phyloP scores from a whole-genome alignment of 108 stramenopile species.

The Skeletonema menzelii region DNA sequence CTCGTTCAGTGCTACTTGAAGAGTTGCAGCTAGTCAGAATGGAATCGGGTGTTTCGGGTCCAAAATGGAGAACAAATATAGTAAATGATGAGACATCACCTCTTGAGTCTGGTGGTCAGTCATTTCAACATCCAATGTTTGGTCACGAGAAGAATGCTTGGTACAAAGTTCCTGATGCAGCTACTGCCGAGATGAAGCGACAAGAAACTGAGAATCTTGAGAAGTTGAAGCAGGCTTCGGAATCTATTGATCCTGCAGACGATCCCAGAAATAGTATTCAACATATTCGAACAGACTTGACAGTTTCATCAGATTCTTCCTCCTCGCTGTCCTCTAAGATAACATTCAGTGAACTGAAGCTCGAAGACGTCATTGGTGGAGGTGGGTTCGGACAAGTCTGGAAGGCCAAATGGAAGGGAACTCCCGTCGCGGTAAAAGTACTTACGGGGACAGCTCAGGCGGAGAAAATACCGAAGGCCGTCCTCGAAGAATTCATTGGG shows the following conservation, averaged over 20 bases:
- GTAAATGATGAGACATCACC: not conserved
- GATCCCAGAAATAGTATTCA: conserved; percentile 77
- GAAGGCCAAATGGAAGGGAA: conserved; percentile 80
- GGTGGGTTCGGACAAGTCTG: conserved; percentile 93
- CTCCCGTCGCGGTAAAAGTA: conserved; percentile 90
- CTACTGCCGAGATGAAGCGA: conserved; percentile 7
- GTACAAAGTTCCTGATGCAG: conserved; percentile 4
- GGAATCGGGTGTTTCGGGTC: conserved; percentile 48
- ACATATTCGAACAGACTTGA: conserved; percentile 75
- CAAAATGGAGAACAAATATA: conserved; percentile 29
- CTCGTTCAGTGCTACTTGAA: conserved; percentile 42
- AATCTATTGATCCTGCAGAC: conserved; percentile 50
- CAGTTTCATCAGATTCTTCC: conserved; percentile 61
- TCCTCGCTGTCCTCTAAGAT: conserved; percentile 69
- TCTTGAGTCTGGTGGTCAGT: conserved; percentile 12
- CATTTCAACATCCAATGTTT: conserved; percentile 27
- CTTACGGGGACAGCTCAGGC: conserved; percentile 78
- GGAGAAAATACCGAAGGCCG: conserved; percentile 68
- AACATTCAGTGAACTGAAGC: conserved; percentile 66
- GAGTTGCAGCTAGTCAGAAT: conserved; percentile 48
- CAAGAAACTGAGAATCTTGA: conserved; percentile 42
- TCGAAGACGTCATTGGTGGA: conserved; percentile 85
- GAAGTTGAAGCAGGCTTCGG: conserved; percentile 39
- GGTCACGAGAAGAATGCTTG: conserved; percentile 16
- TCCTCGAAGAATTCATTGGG: conserved; percentile 83